Percentiles rank a stretch among this genome's conserved stretches.
Evolutionary conservation across 176 grass and related monocot genomes (phyloP).

Genomic region (Echinochloa phyllopogon): DNA sequence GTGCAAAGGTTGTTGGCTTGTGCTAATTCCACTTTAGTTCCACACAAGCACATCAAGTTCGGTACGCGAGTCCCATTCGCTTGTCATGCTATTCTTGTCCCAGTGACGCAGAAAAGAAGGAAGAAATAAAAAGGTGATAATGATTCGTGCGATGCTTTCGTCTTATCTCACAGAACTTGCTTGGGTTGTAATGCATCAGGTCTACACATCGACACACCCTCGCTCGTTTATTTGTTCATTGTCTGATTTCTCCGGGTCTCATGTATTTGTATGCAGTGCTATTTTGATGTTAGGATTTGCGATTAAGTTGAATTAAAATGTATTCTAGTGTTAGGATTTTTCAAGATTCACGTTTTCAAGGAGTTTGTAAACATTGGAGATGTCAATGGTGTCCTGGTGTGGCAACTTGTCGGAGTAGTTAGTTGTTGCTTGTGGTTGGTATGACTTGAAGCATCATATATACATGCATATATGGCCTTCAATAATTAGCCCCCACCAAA

Average conservation of each 20-base stretch:
- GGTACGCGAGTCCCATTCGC: constrained; percentile 19
- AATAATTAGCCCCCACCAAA: not conserved
- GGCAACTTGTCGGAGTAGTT: constrained; percentile 27
- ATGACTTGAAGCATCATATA: constrained; percentile 1
- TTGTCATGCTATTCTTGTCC: constrained; percentile 27
- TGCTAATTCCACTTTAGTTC: constrained; percentile 29
- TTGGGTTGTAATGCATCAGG: constrained; percentile 15
- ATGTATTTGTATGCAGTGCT: not conserved
- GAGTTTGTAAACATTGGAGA: not conserved
- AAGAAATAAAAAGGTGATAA: constrained; percentile 52
- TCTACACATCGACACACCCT: not conserved
- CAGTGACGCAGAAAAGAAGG: not conserved
- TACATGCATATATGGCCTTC: not conserved
- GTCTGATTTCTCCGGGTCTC: not conserved
- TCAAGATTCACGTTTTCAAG: not conserved
- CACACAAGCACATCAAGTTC: constrained; percentile 44
- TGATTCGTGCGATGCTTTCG: constrained; percentile 61
- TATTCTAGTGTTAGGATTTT: not conserved
- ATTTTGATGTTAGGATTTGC: not conserved
- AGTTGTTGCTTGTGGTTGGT: constrained; percentile 39
- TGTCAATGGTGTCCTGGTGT: not conserved
- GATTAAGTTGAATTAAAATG: not conserved
- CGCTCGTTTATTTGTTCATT: not conserved
- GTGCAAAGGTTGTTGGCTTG: constrained; percentile 21
- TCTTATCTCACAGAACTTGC: constrained; percentile 53